Conservation (phyloP, 768 basidiomycete genomes). For the Tulasnella sp. region DNA sequence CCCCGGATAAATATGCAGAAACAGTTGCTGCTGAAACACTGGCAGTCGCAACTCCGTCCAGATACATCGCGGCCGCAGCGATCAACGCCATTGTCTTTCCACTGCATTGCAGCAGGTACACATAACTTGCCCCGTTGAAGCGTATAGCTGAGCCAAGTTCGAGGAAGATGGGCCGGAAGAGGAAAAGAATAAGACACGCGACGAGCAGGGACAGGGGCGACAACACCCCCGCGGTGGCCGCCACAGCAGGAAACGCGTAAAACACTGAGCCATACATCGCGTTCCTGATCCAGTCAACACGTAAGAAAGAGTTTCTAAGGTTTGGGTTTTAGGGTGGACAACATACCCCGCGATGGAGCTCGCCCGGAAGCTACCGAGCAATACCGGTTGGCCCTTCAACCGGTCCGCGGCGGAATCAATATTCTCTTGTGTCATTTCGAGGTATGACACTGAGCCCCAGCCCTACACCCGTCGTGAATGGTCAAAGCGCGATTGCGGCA, state of each 20-base stretch:
- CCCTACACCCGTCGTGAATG: slow-evolving; percentile 22
- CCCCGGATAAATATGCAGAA: slow-evolving; percentile 50
- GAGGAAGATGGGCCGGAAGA: slow-evolving; percentile 66
- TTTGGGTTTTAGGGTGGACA: slow-evolving; percentile 49
- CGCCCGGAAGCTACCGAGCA: slow-evolving; percentile 44
- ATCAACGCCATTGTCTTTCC: slow-evolving; percentile 49
- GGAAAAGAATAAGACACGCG: slow-evolving; percentile 46
- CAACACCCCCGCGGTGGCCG: slow-evolving; percentile 46
- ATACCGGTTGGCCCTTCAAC: slow-evolving; percentile 25
- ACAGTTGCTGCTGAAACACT: slow-evolving; percentile 67
- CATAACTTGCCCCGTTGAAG: slow-evolving; percentile 58
- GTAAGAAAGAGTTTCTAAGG: slow-evolving; percentile 25
- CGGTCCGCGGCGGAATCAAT: slow-evolving; percentile 27
- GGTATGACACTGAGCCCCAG: slow-evolving; percentile 44
- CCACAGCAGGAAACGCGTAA: slow-evolving; percentile 55
- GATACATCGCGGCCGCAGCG: slow-evolving; percentile 53
- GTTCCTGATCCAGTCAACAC: background rate
- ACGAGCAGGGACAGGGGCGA: slow-evolving; percentile 35
- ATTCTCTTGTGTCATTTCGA: slow-evolving; percentile 33
- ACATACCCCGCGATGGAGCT: slow-evolving; percentile 40
- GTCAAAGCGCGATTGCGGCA: background rate
- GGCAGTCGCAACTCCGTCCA: slow-evolving; percentile 57
- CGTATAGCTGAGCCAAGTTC: slow-evolving; percentile 59
- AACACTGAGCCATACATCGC: slow-evolving; percentile 31
- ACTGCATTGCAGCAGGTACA: slow-evolving; percentile 52